Conservation (phyloP, 2,329 filamentous ascomycete genomes). For the Clarireedia sp. region DNA sequence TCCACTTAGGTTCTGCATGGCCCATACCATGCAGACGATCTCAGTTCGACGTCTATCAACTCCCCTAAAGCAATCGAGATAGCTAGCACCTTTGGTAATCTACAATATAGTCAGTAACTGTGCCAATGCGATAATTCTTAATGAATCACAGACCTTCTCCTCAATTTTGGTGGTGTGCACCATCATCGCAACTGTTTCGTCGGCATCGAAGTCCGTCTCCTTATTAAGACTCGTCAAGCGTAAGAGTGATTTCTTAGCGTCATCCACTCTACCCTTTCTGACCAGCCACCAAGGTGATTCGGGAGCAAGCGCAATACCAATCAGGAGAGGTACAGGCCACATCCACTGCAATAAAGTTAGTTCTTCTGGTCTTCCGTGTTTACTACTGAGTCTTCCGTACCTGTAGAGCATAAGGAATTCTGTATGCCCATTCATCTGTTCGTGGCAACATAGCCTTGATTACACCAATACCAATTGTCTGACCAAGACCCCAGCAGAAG, state of each 20-base stretch:
- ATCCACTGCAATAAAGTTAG: neutral
- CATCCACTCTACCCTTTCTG: constrained; percentile 35
- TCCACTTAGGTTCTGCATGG: constrained; percentile 55
- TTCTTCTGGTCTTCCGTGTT: too few relatives aligned
- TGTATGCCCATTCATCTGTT: constrained; percentile 41
- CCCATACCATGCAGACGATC: constrained; percentile 53
- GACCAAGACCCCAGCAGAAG: constrained; percentile 47
- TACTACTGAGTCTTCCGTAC: neutral
- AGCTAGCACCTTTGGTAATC: constrained; percentile 37
- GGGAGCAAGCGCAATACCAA: constrained; percentile 38
- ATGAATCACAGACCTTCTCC: constrained; percentile 29
- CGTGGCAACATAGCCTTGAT: constrained; percentile 40
- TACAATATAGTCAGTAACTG: neutral
- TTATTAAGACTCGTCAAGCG: constrained; percentile 31
- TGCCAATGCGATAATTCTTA: neutral
- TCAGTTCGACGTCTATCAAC: constrained; percentile 45
- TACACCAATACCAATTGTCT: constrained; percentile 43
- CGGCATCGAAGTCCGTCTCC: constrained; percentile 37
- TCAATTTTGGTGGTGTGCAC: constrained; percentile 50
- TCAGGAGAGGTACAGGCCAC: constrained; percentile 37
- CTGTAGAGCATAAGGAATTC: constrained; percentile 43
- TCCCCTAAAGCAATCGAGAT: constrained; percentile 43
- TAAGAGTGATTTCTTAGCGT: constrained; percentile 33
- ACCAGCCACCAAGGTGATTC: constrained; percentile 45
- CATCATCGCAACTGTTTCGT: constrained; percentile 46